These are phyloP conservation scores for Hebeloma cylindrosporum DNA, from an alignment of 768 basidiomycete genomes.

Conservation along the genomic window DNA sequence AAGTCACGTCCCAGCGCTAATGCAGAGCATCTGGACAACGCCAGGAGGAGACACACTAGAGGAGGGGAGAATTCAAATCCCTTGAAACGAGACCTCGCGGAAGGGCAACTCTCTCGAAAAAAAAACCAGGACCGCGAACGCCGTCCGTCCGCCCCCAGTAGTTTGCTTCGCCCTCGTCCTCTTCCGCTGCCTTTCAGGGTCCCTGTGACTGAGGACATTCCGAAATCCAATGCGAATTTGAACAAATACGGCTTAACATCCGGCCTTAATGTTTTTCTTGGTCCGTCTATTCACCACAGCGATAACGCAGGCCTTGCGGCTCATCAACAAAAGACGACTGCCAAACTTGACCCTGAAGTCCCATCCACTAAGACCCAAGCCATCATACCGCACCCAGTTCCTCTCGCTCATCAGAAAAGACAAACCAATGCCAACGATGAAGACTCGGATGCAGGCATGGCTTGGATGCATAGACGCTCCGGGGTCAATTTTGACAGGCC, in stretches of 20 bases:
- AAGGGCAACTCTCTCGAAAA: neutral
- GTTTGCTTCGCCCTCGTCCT: conserved; percentile 10
- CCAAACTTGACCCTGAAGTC: too few relatives aligned
- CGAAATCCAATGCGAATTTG: neutral
- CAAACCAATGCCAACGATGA: neutral
- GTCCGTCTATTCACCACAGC: neutral
- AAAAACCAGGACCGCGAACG: conserved; percentile 14
- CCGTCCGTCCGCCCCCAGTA: conserved; percentile 26
- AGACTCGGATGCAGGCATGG: conserved; percentile 12
- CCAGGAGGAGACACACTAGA: neutral
- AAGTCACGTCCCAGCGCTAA: neutral
- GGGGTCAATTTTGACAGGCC: conserved; percentile 40
- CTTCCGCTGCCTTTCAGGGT: conserved; percentile 2
- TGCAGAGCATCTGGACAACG: neutral
- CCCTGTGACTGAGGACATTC: too few relatives aligned
- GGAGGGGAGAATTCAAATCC: neutral
- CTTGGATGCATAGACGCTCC: conserved; percentile 27
- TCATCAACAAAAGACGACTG: too few relatives aligned
- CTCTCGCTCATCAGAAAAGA: too few relatives aligned
- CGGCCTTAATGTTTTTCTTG: neutral
- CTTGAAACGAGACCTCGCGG: too few relatives aligned
- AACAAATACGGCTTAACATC: neutral
- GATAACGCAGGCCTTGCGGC: neutral
- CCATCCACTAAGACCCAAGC: neutral
- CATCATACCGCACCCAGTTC: too few relatives aligned